Base-by-base conservation (phyloP, 805 yeast species). In the Monosporozyma unispora region DNA sequence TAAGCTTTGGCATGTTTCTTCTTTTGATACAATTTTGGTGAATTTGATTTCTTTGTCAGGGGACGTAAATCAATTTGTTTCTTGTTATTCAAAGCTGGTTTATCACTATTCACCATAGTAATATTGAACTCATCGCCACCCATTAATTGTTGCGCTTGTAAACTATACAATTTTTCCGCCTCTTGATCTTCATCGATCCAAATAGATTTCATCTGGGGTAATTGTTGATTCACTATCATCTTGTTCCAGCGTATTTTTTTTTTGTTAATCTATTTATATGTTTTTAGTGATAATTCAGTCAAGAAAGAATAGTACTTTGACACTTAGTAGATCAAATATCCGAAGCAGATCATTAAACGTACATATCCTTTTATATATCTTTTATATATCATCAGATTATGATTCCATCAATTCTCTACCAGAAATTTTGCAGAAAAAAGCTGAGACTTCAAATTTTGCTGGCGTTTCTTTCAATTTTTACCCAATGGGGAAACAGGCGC, bases 171-270 rank as follows among this genome's bases (percentile, higher is more conserved):
- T 50, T 70, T 70, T 35, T 62, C 64, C 4, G 61, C 62, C 42
- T 63, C 66, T 45, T 62, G 53, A 44, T 69, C 73, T 40, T 71
- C 74, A 48, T 70, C 75, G 21, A 71, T 51, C 75, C 75, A 71
- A 47, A 71, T 70, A 31, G 74, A 70, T 51, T 64, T 68, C 71
- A 71, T 70, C 50, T 60, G 66, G 23, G 66, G 69, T 31, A 63
- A 28, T 12, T 41, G 49, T 42, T n/a, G 44, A 29, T 46, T 46
- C n/a, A n/a, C n/a, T n/a, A 25, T 39, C 25, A 39, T 39, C 8
- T 10, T n/a, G n/a, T n/a, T n/a, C n/a, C n/a, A n/a, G n/a, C n/a
- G n/a, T n/a, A n/a, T n/a, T n/a, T n/a, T n/a, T n/a, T n/a, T n/a
- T n/a, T n/a, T n/a, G n/a, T n/a, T n/a, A n/a, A n/a, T n/a, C n/a